Conservation (phyloP, 2,329 filamentous ascomycete species). For the Botrytis fabae region DNA sequence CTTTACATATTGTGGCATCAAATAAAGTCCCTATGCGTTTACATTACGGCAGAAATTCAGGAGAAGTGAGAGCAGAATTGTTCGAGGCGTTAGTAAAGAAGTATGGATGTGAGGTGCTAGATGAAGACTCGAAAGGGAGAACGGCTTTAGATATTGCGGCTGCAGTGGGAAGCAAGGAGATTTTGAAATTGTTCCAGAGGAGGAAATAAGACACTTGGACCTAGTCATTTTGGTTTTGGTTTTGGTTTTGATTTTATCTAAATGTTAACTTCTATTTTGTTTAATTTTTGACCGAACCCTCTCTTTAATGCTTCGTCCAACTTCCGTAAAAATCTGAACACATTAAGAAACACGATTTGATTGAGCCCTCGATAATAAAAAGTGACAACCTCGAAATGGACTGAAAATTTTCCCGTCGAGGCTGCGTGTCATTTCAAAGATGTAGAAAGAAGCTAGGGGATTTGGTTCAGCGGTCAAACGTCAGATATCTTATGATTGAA, state of each 20-base stretch:
- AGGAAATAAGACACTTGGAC: background rate
- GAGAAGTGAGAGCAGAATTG: background rate
- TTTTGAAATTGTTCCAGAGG: slow-evolving; percentile 7
- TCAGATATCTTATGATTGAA: background rate
- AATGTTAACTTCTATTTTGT: background rate
- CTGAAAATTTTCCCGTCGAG: background rate
- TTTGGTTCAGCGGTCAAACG: background rate
- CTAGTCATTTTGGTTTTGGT: background rate
- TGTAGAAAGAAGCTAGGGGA: background rate
- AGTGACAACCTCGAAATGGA: background rate
- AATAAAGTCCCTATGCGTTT: background rate
- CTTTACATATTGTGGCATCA: slow-evolving; percentile 1
- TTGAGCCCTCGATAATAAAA: background rate
- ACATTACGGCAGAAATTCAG: too few species aligned
- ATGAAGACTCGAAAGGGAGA: slow-evolving; percentile 12
- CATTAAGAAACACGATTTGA: background rate
- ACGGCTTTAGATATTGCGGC: slow-evolving; percentile 13
- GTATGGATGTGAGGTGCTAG: slow-evolving; percentile 1
- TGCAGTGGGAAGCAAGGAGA: background rate
- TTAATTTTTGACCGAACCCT: background rate
- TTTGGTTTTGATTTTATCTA: background rate
- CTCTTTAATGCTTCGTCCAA: background rate
- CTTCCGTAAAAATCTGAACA: background rate
- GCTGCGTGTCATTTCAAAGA: background rate
- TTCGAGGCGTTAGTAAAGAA: background rate